Base-by-base conservation (phyloP, 306 rosid genomes). In the Cucumis hystrix region DNA sequence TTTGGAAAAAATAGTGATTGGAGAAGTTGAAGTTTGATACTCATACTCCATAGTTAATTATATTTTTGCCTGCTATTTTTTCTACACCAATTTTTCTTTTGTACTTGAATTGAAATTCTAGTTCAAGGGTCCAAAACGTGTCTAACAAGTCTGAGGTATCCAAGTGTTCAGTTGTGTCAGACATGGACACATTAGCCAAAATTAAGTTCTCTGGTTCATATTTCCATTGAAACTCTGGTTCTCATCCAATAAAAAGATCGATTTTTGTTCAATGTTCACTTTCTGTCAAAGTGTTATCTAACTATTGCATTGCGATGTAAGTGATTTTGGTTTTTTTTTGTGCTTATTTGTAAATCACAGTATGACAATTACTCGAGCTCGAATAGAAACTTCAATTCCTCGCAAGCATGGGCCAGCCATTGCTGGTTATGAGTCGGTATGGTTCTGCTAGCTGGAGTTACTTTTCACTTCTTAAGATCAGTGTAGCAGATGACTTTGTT, bases 351-450 rank as follows among this genome's bases (percentile, higher is more conserved):
- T 75, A 52, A 55, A 14, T 45, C 58, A 77, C 90, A 95, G 99
- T 86, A 84, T 92, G 92, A 95, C 97, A 67, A 81, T 84, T 78
- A 92, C 97, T 70, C 97, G 92, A 28, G 86, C 99, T 0, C 88
- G 97, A 68, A 90, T 95, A 56, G 99, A 95, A 90, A 85, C 96
- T 62, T 88, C 97, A 64, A 95, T 95, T 83, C 99, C 99, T 80
- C 97, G 97, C 81, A 95, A 95, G 85, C 97, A 95, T 82, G 99
- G 99, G 68, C 91, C 96, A 77, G 95, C 89, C 52, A 89, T 92
- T 83, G 97, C 97, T 75, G 99, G 97, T 85, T 95, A 95, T 77
- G 97, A 95, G 82, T 60, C 88, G 82, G 99, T 95, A 89, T 17
- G 84, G n/a, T 77, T 83, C 52, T 63, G 70, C 54, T 52, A 77